Evolutionary conservation across 495 filamentous ascomycete genomes (phyloP), one percentile per base, ranked within the genome.

Genomic region (Penicillium manginii): DNA sequence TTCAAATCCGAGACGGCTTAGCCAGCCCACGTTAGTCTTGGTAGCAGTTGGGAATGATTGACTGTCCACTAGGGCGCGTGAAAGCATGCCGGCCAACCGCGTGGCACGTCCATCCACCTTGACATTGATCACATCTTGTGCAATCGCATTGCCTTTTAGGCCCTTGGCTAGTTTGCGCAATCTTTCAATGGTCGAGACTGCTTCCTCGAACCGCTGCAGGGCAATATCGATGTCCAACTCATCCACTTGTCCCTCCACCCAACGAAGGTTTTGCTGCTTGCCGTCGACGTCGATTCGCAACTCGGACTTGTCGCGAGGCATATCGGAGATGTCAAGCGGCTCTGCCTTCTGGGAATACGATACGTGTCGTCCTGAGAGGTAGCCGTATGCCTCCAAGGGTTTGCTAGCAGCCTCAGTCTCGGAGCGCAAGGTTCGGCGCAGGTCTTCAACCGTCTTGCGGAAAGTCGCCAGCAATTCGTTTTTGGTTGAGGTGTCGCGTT

Each of bases 221-320:
- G 94, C 94, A 52, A 99, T 94, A 67, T 92, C 87, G 61, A 97
- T 97, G 63, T 98, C 96, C 4, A 99, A 84, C 66, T 96, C 92
- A 67, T 99, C 94, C 64, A 99, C 88, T 74, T 98, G 92, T 43
- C 85, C 83, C 67, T 99, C 94, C 0, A 98, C 92, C 90, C 91
- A 97, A 19, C 94, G 89, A 17, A 99, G 81, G 64, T 93, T 97
- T 69, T 97, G 91, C 63, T 96, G 93, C 64, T 96, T 93, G 21
- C 96, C 94, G 63, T 98, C 94, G 23, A 97, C 92, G 61, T 97
- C 96, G 57, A 99, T 92, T 35, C 96, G 81, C 73, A 97, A 84
- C 47, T 85, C 85, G 0, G 84, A 78, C 26, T 77, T 78, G 61
- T 92, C 88, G 64, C 93, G 88, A 14, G 91, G 78, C 17, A 87